Percentiles rank a stretch among this genome's conserved stretches.
Evolutionary conservation across 2,329 filamentous ascomycete genomes (phyloP).

Genomic region (Pseudophaeomoniella oleicola): DNA sequence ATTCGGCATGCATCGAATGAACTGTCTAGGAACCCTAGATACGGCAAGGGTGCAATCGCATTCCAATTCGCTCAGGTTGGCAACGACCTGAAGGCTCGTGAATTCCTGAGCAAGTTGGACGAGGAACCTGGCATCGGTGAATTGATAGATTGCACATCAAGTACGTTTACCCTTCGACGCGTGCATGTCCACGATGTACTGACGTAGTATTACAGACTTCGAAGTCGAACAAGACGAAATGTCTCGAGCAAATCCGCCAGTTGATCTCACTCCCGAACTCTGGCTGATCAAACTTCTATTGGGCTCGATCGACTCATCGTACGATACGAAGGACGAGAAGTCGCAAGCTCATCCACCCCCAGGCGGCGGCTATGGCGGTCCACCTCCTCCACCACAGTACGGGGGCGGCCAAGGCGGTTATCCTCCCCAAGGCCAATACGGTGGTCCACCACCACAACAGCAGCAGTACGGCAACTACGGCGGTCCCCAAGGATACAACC

Average conservation of each 20-base stretch:
- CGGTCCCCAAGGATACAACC: conserved; percentile 4
- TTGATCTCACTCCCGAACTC: conserved; percentile 49
- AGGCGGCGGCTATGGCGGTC: conserved; percentile 8
- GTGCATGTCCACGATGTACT: conserved; percentile 5
- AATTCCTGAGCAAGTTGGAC: conserved; percentile 51
- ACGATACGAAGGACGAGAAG: conserved; percentile 52
- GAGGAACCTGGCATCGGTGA: conserved; percentile 46
- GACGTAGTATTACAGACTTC: conserved; percentile 34
- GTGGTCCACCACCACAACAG: conserved; percentile 14
- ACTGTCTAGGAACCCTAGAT: conserved; percentile 31
- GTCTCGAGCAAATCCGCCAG: conserved; percentile 44
- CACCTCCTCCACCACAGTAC: conserved; percentile 15
- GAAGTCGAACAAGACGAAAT: conserved; percentile 55
- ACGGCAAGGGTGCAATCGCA: conserved; percentile 43
- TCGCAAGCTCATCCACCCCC: conserved; percentile 19
- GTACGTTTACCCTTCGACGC: conserved; percentile 27
- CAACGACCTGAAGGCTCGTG: conserved; percentile 48
- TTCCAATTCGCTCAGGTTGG: conserved; percentile 59
- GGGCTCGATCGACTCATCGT: conserved; percentile 50
- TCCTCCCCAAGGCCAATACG: conserved; percentile 17
- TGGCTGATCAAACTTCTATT: conserved; percentile 56
- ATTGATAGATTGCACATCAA: conserved; percentile 54
- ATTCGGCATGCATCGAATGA: conserved; percentile 41
- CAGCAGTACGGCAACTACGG: conserved; percentile 11
- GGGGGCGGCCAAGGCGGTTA: conserved; percentile 19